phyloP scores from a whole-genome alignment of 306 rosid species.

The Vigna reflexopilosa region DNA sequence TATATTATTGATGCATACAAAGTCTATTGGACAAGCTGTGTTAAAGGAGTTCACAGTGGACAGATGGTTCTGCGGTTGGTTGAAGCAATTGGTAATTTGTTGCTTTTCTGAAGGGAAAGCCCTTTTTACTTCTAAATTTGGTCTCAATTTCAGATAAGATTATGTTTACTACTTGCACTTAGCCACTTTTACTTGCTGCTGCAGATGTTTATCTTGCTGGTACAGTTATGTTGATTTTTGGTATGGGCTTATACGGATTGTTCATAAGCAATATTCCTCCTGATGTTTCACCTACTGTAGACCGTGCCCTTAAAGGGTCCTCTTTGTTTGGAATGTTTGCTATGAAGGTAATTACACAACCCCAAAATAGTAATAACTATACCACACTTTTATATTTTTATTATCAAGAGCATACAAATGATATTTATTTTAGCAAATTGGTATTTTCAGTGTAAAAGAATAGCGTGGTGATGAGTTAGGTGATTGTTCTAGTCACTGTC shows the following conservation, averaged over 20 bases:
- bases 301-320: conserved; percentile 82
- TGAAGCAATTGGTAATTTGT: conserved; percentile 89
- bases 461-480: conserved; percentile 10
- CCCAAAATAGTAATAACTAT: not conserved
- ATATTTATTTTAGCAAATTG: not conserved
- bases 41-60: conserved; percentile 89
- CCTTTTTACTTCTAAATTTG: conserved; percentile 14
- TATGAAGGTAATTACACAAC: conserved; percentile 66
- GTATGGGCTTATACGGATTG: conserved; percentile 92
- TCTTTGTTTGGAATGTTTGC: conserved; percentile 97
- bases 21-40: conserved; percentile 93
- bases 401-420: not conserved
- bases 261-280: conserved; percentile 78
- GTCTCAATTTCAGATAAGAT: not conserved
- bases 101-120: conserved; percentile 16
- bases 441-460: not conserved
- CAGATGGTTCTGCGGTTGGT: conserved; percentile 87
- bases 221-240: conserved; percentile 94
- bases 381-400: not conserved
- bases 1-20: conserved; percentile 84
- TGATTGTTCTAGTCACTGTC: not conserved
- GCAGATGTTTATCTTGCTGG: conserved; percentile 99
- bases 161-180: conserved; percentile 9
- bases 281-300: conserved; percentile 59
- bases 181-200: conserved; percentile 33